Evolutionary conservation across 306 rosid genomes (phyloP).

Genomic region (Corylus heterophylla): DNA sequence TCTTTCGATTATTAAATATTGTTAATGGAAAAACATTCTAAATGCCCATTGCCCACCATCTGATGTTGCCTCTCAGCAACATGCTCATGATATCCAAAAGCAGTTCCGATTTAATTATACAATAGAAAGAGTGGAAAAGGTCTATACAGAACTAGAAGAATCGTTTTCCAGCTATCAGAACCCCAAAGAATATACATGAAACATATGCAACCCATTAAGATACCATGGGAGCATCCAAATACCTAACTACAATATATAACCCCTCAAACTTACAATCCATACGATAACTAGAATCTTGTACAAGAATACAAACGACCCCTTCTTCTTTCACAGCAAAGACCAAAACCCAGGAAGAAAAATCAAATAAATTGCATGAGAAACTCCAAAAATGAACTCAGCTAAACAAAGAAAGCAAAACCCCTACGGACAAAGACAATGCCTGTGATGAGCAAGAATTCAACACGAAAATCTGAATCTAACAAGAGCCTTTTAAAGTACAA

Average conservation of each 20-base stretch:
- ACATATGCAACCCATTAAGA: not conserved
- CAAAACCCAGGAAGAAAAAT: conserved; percentile 11
- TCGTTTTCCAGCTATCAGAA: not conserved
- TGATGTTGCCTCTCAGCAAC: not conserved
- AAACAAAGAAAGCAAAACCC: conserved; percentile 9
- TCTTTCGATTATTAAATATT: not conserved
- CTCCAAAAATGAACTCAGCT: not conserved
- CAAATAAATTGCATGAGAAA: conserved; percentile 7
- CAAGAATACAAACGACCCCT: not conserved
- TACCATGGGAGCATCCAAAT: not conserved
- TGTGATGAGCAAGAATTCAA: not conserved
- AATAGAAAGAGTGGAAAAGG: not conserved
- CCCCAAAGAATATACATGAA: not conserved
- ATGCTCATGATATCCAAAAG: not conserved
- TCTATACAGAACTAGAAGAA: not conserved
- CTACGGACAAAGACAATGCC: conserved; percentile 28
- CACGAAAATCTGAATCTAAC: conserved; percentile 23
- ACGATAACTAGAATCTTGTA: not conserved
- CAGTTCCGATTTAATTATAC: not conserved
- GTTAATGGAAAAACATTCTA: not conserved
- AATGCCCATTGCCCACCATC: not conserved
- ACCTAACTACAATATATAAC: not conserved
- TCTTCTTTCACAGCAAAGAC: not conserved
- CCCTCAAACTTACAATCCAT: not conserved
- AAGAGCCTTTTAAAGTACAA: not conserved